These are phyloP conservation scores for Naematelia encephala DNA, from an alignment of 768 basidiomycete species.

Conservation along the genomic window DNA sequence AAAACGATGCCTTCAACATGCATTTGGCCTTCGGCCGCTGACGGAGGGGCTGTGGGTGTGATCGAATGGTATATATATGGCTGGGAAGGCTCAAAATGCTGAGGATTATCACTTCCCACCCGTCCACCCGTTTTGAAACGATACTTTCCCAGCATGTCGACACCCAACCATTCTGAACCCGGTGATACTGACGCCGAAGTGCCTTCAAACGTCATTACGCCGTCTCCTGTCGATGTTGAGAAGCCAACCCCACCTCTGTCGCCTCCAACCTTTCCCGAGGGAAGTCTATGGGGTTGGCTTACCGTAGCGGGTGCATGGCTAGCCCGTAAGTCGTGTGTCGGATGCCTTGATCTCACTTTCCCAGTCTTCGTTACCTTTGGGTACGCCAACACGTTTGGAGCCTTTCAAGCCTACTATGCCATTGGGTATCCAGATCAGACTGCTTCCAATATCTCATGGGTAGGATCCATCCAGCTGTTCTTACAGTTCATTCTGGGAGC, in stretches of 20 bases:
- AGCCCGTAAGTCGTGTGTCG: constrained; percentile 3
- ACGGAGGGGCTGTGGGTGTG: background rate
- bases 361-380: constrained; percentile 31
- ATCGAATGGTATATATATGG: background rate
- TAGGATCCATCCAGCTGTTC: constrained; percentile 50
- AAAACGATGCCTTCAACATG: too few relatives aligned
- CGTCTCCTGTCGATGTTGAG: background rate
- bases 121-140: too few relatives aligned
- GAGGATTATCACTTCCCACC: background rate
- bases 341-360: background rate
- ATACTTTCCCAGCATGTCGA: too few relatives aligned
- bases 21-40: too few relatives aligned
- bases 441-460: constrained; percentile 49
- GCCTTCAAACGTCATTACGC: too few relatives aligned
- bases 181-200: too few relatives aligned
- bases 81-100: too few relatives aligned
- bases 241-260: background rate
- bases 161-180: too few relatives aligned
- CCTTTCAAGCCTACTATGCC: constrained; percentile 51
- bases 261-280: constrained; percentile 18
- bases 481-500: constrained; percentile 45
- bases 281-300: constrained; percentile 21
- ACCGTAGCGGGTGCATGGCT: constrained; percentile 25
- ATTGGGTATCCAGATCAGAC: constrained; percentile 42
- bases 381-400: constrained; percentile 51